Evolutionary conservation across 2,329 filamentous ascomycete genomes (phyloP).

Genomic region (Beauveria sp.): DNA sequence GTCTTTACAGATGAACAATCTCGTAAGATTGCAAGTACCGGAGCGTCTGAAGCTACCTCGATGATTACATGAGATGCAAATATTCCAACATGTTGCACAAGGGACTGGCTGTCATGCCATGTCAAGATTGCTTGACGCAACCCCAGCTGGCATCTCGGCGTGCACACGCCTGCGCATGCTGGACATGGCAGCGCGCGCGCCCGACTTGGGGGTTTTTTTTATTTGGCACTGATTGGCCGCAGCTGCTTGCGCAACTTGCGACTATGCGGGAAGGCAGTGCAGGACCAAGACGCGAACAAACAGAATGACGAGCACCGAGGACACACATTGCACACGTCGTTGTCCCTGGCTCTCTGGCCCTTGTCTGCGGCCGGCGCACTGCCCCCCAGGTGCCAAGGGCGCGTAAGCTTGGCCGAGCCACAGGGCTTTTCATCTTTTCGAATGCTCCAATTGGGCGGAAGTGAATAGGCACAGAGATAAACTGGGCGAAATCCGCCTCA

Average conservation of each 20-base stretch:
- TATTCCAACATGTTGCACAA: neutral
- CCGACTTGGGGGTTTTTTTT: too few relatives aligned
- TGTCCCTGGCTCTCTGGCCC: neutral
- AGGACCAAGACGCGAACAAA: neutral
- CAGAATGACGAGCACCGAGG: neutral
- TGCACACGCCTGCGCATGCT: neutral
- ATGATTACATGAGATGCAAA: neutral
- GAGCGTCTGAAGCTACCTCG: neutral
- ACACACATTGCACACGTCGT: neutral
- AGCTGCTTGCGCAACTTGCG: neutral
- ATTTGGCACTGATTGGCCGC: too few relatives aligned
- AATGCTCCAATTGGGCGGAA: too few relatives aligned
- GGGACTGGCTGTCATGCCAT: neutral
- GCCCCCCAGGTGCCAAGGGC: constrained; percentile 1
- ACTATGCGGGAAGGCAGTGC: neutral
- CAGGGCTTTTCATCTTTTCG: neutral
- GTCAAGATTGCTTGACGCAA: neutral
- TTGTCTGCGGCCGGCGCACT: neutral
- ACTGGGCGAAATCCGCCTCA: neutral
- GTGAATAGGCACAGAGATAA: too few relatives aligned
- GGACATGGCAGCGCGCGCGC: neutral
- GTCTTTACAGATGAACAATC: neutral
- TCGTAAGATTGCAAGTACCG: neutral
- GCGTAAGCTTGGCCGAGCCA: neutral
- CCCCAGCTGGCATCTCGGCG: neutral